Evolutionary conservation across 768 basidiomycete species (phyloP).

Genomic region (Pilatotrama ljubarskyi): DNA sequence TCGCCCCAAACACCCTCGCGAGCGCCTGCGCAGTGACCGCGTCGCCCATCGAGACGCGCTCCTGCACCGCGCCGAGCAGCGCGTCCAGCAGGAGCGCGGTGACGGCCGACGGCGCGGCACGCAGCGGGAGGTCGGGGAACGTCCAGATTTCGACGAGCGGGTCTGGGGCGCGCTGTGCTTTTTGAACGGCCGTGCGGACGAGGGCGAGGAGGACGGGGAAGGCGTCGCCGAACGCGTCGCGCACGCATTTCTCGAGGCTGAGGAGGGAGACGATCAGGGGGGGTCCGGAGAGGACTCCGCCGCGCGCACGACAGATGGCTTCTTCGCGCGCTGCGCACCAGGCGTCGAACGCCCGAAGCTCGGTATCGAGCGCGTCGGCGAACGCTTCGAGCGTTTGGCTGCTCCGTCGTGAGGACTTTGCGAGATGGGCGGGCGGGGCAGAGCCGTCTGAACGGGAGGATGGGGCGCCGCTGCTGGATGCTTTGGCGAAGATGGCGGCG

Average conservation of each 20-base stretch:
- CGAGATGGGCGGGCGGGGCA: conserved; percentile 1
- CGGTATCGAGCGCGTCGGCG: conserved; percentile 67
- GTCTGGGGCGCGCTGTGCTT: conserved; percentile 26
- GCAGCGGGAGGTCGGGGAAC: conserved; percentile 39
- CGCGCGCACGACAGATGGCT: conserved; percentile 58
- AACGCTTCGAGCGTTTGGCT: conserved; percentile 80
- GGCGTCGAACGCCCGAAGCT: conserved; percentile 55
- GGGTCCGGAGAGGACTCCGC: conserved; percentile 40
- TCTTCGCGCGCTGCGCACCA: conserved; percentile 78
- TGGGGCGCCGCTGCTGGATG: conserved; percentile 22
- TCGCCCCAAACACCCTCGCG: conserved; percentile 59
- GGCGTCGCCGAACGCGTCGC: conserved; percentile 54
- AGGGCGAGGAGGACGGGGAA: conserved; percentile 59
- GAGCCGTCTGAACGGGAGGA: conserved; percentile 8
- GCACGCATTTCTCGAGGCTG: conserved; percentile 57
- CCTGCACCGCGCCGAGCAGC: conserved; percentile 56
- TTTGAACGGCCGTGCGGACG: conserved; percentile 37
- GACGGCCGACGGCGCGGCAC: conserved; percentile 50
- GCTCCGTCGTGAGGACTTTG: conserved; percentile 19
- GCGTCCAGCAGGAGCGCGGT: conserved; percentile 63
- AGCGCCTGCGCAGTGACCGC: conserved; percentile 53
- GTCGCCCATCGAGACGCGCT: conserved; percentile 61
- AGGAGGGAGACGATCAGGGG: conserved; percentile 64
- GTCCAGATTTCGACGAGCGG: conserved; percentile 40
- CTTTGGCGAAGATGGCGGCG: conserved; percentile 44